Evolutionary conservation across 345 rosid genomes (phyloP), one percentile per base, ranked within the genome.

Genomic region (Cardiospermum halicacabum): DNA sequence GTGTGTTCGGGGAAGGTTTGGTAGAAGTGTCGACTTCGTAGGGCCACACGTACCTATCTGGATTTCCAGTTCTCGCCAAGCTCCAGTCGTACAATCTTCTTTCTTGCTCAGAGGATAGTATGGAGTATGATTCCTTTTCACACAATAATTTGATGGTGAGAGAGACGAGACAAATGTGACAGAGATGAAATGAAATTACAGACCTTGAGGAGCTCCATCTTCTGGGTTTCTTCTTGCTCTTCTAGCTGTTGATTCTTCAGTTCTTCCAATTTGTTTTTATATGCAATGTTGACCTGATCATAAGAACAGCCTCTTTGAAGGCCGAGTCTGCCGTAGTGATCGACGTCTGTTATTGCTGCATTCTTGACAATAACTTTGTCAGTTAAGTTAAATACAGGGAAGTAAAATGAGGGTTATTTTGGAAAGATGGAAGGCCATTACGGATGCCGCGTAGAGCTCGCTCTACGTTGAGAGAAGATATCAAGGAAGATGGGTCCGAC

Each of bases 11-110:
- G 66, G 1, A 13, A 3, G 80, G 60, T 57, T 74, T 74, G 36
- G 75, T 66, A 54, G n/a, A n/a, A n/a, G 57, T 75, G 59, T 92
- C 98, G 39, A 65, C 82, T 75, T 92, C 88, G 50, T 73, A 89
- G 3, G 96, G 96, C 98, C 98, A 92, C 2, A 75, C 62, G 64
- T 87, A 89, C 36, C 65, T 69, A 1, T 84, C 96, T 37, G 96
- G 74, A 3, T 70, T 71, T 31, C 60, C 84, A 50, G 65, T 85
- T 56, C 98, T 85, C 0, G 82, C 84, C 82, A 92, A 71, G 76
- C 98, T 92, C 98, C 98, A 92, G 59, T 89, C 96, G 45, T 92
- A 92, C 82, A 92, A 28, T 72, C 98, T 83, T 65, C 91, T 85
- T 73, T 92, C 98, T 58, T 89, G 81, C 55, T 28, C 69, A 1